Percentiles rank a stretch among this genome's conserved stretches.
Evolutionary conservation across 2,329 filamentous ascomycete genomes (phyloP).

Genomic region (Tricladium varicosporioides): DNA sequence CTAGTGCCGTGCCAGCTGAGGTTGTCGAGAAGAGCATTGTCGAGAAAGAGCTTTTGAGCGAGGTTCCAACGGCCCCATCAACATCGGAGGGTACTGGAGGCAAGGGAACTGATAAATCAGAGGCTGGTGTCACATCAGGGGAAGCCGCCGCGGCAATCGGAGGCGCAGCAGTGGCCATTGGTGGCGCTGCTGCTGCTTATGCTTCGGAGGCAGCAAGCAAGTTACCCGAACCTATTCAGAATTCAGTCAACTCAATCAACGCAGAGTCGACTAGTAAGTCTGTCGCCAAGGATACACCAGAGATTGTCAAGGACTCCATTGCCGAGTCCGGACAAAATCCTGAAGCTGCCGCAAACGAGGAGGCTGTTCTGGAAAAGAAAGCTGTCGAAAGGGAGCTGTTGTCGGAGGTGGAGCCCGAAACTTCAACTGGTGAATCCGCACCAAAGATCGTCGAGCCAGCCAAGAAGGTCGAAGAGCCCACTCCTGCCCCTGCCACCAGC

Average conservation of each 20-base stretch:
- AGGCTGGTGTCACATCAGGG: conserved; percentile 42
- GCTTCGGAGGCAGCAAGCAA: conserved; percentile 35
- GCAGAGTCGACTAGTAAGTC: conserved; percentile 42
- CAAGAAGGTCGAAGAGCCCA: neutral
- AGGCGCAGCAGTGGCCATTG: conserved; percentile 42
- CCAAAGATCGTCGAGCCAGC: neutral
- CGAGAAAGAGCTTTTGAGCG: conserved; percentile 67
- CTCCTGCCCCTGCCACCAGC: conserved; percentile 31
- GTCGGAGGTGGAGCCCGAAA: conserved; percentile 53
- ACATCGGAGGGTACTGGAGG: conserved; percentile 56
- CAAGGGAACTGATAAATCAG: conserved; percentile 52
- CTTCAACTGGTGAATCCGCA: conserved; percentile 14
- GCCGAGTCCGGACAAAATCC: conserved; percentile 57
- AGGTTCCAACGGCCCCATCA: conserved; percentile 59
- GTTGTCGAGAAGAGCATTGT: conserved; percentile 70
- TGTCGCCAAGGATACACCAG: conserved; percentile 51
- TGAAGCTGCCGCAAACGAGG: conserved; percentile 68
- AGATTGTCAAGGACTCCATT: conserved; percentile 57
- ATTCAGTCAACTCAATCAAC: conserved; percentile 26
- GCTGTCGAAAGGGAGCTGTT: conserved; percentile 72
- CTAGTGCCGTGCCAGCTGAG: conserved; percentile 62
- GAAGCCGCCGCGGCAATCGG: conserved; percentile 43
- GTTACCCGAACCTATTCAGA: conserved; percentile 50
- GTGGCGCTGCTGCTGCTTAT: conserved; percentile 42
- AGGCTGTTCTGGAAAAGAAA: conserved; percentile 73